phyloP scores from a whole-genome alignment of 2,329 filamentous ascomycete genomes.

The Calonectria pteridis region DNA sequence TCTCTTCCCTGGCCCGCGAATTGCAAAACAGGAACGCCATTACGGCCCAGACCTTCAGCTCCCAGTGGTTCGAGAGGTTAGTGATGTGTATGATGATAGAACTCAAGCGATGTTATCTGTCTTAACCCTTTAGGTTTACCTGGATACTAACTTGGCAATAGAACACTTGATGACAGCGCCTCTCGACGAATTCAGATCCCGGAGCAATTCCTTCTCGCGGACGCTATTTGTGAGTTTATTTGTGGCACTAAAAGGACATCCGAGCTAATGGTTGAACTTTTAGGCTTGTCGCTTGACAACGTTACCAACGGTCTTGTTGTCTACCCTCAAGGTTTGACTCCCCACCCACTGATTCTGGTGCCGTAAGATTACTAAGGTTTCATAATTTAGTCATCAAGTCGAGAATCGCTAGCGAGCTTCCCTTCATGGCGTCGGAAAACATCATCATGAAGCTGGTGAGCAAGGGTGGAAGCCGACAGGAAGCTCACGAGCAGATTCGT shows the following conservation, averaged over 20 bases:
- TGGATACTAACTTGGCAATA: not conserved
- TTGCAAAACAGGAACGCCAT: not conserved
- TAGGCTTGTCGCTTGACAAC: conserved; percentile 30
- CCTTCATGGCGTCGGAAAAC: conserved; percentile 37
- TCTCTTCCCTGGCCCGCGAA: not conserved
- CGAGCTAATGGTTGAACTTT: not conserved
- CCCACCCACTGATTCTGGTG: no score
- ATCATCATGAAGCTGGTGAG: conserved; percentile 37
- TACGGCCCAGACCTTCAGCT: not conserved
- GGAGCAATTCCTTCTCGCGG: conserved; percentile 34
- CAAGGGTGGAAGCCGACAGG: conserved; percentile 33
- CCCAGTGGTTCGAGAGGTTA: not conserved
- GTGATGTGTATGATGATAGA: not conserved
- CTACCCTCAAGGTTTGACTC: conserved; percentile 24
- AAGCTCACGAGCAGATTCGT: conserved; percentile 38
- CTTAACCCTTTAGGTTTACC: not conserved
- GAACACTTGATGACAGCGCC: not conserved
- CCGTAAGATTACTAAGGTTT: not conserved
- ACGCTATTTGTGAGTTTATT: conserved; percentile 23
- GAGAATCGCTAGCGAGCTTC: conserved; percentile 13
- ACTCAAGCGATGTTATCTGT: not conserved
- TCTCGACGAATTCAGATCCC: conserved; percentile 32
- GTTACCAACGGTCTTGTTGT: conserved; percentile 38
- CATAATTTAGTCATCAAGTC: not conserved
- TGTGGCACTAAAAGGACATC: not conserved